Evolutionary conservation across 176 grass and related monocot genomes (phyloP).

Genomic region (Triticum aestivum): DNA sequence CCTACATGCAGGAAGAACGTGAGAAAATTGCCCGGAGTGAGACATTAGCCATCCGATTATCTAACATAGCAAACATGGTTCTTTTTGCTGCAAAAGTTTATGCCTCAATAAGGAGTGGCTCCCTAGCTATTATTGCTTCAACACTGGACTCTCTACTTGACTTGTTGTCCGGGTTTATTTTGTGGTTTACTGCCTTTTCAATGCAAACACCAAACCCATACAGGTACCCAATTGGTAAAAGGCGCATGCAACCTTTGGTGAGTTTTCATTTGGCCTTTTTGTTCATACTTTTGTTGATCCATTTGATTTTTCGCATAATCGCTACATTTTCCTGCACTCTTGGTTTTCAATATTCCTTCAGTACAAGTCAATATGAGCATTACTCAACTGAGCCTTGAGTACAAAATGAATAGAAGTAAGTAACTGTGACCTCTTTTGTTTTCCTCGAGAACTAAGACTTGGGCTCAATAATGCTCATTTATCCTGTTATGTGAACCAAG

Average conservation of each 20-base stretch:
- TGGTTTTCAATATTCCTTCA: background rate
- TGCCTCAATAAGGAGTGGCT: constrained; percentile 61
- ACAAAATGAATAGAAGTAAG: background rate
- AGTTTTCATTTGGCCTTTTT: constrained; percentile 23
- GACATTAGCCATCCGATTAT: constrained; percentile 55
- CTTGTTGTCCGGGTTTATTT: constrained; percentile 64
- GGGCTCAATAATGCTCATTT: background rate
- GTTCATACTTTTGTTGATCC: background rate
- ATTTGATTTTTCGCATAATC: background rate
- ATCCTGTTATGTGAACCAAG: background rate
- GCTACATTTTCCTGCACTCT: background rate
- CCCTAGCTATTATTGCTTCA: constrained; percentile 65
- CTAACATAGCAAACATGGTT: constrained; percentile 79
- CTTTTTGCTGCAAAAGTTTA: constrained; percentile 76
- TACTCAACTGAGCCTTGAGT: background rate
- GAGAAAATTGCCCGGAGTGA: constrained; percentile 53
- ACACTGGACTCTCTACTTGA: constrained; percentile 77
- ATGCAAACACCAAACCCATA: constrained; percentile 81
- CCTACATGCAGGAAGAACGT: constrained; percentile 53
- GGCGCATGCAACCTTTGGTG: constrained; percentile 84
- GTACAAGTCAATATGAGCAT: background rate
- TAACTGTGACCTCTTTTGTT: background rate
- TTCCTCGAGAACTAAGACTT: background rate
- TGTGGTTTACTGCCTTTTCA: constrained; percentile 77
- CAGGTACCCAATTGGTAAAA: constrained; percentile 78